A percentile compares a stretch with the other conserved stretches of the same genome.
Conservation (phyloP, 1,284 basidiomycete genomes). For the Athelia psychrophila region DNA sequence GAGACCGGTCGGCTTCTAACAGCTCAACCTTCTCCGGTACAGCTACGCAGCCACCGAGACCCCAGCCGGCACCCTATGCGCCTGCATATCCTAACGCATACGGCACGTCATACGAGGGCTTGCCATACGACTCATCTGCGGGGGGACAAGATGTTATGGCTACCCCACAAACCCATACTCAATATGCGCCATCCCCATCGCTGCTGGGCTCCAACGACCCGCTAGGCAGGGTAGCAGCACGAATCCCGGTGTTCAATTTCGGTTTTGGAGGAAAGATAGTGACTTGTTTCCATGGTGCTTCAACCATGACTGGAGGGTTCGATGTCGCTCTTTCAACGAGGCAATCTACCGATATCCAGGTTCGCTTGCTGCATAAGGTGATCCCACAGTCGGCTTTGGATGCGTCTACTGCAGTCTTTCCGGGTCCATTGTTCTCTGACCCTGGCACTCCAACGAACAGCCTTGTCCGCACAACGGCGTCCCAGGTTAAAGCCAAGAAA, state of each 20-base stretch:
- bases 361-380: slow-evolving; percentile 66
- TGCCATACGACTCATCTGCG: slow-evolving; percentile 11
- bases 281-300: slow-evolving; percentile 80
- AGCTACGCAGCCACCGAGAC: slow-evolving; percentile 43
- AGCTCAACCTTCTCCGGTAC: slow-evolving; percentile 42
- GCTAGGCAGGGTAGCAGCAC: slow-evolving; percentile 68
- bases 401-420: slow-evolving; percentile 58
- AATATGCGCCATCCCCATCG: slow-evolving; percentile 74
- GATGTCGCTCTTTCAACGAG: slow-evolving; percentile 76
- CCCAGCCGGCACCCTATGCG: slow-evolving; percentile 37
- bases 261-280: slow-evolving; percentile 88
- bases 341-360: slow-evolving; percentile 65
- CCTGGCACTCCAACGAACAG: slow-evolving; percentile 63
- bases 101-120: slow-evolving; percentile 3
- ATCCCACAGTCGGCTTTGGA: slow-evolving; percentile 68
- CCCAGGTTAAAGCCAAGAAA: slow-evolving; percentile 81
- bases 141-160: slow-evolving; percentile 38
- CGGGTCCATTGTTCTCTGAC: slow-evolving; percentile 85
- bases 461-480: slow-evolving; percentile 63
- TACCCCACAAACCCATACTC: slow-evolving; percentile 43
- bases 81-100: background rate
- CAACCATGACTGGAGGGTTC: slow-evolving; percentile 66
- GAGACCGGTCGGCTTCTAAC: slow-evolving; percentile 47
- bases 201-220: slow-evolving; percentile 82
- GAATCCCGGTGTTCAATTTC: slow-evolving; percentile 81